Percentiles rank a stretch among this genome's conserved stretches.
Conservation (phyloP, 2,329 filamentous ascomycete genomes). For the Trichoderma sp. region DNA sequence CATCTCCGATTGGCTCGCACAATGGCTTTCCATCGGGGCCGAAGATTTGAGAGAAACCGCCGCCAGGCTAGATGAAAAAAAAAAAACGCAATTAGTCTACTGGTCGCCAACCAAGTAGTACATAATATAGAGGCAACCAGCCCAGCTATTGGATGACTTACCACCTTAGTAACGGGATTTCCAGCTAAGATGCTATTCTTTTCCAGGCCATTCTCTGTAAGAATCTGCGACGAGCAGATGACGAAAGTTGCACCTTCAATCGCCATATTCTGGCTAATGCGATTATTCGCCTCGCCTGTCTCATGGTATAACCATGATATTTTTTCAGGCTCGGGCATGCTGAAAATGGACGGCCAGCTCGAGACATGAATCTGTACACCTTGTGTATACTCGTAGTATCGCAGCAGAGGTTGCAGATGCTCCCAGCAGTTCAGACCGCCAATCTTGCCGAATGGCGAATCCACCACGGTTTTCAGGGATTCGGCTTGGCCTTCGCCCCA, state of each 20-base stretch:
- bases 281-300: conserved; percentile 33
- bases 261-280: conserved; percentile 40
- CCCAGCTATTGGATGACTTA: neutral
- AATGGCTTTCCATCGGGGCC: conserved; percentile 44
- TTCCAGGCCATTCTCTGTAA: conserved; percentile 40
- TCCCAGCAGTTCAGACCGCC: conserved; percentile 56
- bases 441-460: conserved; percentile 48
- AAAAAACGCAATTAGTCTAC: neutral
- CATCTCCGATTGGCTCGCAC: conserved; percentile 6
- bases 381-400: conserved; percentile 24
- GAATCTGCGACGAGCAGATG: conserved; percentile 38
- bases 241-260: conserved; percentile 44
- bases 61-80: conserved; percentile 30
- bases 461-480: conserved; percentile 47
- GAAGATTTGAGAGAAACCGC: conserved; percentile 54
- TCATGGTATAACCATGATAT: conserved; percentile 37
- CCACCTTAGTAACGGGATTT: conserved; percentile 36
- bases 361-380: conserved; percentile 25
- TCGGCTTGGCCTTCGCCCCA: conserved; percentile 55
- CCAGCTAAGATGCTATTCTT: conserved; percentile 37
- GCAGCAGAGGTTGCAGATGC: conserved; percentile 17
- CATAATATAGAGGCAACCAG: neutral
- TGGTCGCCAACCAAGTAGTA: neutral
- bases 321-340: conserved; percentile 29
- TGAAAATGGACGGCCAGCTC: conserved; percentile 31